Conservation (phyloP, 768 basidiomycete genomes). For the Lactarius quietus region DNA sequence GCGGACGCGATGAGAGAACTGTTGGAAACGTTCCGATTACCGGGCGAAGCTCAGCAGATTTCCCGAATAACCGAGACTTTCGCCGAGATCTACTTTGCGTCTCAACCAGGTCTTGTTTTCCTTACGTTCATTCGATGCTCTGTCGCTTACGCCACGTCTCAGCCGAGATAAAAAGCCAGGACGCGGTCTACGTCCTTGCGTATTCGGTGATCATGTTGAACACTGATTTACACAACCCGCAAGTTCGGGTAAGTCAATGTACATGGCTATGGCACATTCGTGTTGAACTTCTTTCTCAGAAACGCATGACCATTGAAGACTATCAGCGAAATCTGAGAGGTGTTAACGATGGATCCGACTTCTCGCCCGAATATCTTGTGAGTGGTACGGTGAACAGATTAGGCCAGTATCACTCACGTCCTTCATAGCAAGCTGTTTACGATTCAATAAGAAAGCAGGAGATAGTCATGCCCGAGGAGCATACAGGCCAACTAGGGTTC, state of each 20-base stretch:
- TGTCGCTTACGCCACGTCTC: conserved; percentile 3
- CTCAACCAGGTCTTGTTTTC: conserved; percentile 58
- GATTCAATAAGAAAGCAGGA: conserved; percentile 93
- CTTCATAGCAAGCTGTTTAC: conserved; percentile 73
- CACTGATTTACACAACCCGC: conserved; percentile 94
- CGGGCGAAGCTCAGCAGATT: conserved; percentile 95
- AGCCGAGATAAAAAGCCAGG: conserved; percentile 89
- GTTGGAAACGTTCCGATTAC: conserved; percentile 88
- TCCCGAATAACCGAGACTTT: conserved; percentile 92
- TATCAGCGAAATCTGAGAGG: conserved; percentile 90
- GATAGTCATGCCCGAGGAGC: conserved; percentile 97
- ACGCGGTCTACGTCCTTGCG: conserved; percentile 90
- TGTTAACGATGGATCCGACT: conserved; percentile 82
- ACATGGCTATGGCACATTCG: conserved; percentile 8
- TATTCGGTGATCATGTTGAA: conserved; percentile 98
- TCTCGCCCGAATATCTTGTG: conserved; percentile 83
- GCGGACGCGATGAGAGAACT: conserved; percentile 96
- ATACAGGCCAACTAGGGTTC: conserved; percentile 93
- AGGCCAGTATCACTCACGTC: conserved; percentile 5
- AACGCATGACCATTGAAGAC: conserved; percentile 96
- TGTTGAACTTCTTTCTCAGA: conserved; percentile 43
- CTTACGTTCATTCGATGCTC: neutral
- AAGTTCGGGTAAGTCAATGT: conserved; percentile 63
- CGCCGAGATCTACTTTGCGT: conserved; percentile 85
- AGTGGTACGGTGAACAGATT: conserved; percentile 25